These are phyloP conservation scores for Gloeopeniophorella convolvens DNA, from an alignment of 768 basidiomycete species.

Conservation along the genomic window DNA sequence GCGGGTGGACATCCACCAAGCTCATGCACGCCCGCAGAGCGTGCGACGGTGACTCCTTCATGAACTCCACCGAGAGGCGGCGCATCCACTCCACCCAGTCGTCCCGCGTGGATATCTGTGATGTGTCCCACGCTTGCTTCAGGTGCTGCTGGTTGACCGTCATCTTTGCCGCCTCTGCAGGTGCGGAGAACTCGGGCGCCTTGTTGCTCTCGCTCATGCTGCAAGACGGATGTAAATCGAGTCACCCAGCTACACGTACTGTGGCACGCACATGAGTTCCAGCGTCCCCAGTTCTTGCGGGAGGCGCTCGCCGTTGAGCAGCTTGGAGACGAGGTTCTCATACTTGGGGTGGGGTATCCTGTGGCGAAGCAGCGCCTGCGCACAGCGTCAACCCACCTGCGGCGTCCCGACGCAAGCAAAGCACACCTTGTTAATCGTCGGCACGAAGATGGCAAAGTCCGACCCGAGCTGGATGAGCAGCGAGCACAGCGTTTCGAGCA, in stretches of 20 bases:
- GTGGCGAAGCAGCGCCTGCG: slow-evolving; percentile 67
- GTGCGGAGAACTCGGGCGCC: slow-evolving; percentile 68
- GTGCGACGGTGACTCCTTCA: slow-evolving; percentile 97
- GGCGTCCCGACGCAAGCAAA: not conserved
- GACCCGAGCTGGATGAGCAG: slow-evolving; percentile 90
- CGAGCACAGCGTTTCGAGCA: slow-evolving; percentile 91
- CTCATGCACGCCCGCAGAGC: slow-evolving; percentile 96
- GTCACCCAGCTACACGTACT: not conserved
- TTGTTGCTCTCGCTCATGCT: slow-evolving; percentile 55
- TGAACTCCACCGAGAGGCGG: slow-evolving; percentile 86
- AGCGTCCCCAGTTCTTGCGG: slow-evolving; percentile 76
- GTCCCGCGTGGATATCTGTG: slow-evolving; percentile 64
- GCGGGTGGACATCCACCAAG: slow-evolving; percentile 84
- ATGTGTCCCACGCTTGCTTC: slow-evolving; percentile 93
- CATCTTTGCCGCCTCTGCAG: slow-evolving; percentile 77
- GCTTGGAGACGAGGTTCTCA: slow-evolving; percentile 80
- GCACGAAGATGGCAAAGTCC: slow-evolving; percentile 96
- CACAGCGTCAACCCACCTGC: slow-evolving; percentile 5
- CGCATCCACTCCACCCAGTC: slow-evolving; percentile 98
- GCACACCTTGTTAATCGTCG: slow-evolving; percentile 89
- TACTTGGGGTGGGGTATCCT: slow-evolving; percentile 78
- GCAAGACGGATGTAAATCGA: not conserved
- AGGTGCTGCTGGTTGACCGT: slow-evolving; percentile 95
- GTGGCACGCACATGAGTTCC: slow-evolving; percentile 58
- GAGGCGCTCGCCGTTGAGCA: slow-evolving; percentile 86